Percentiles rank a stretch among this genome's conserved stretches.
These are phyloP conservation scores for Penicillium sp. DNA, from an alignment of 2,329 filamentous ascomycete species.

Conservation along the genomic window DNA sequence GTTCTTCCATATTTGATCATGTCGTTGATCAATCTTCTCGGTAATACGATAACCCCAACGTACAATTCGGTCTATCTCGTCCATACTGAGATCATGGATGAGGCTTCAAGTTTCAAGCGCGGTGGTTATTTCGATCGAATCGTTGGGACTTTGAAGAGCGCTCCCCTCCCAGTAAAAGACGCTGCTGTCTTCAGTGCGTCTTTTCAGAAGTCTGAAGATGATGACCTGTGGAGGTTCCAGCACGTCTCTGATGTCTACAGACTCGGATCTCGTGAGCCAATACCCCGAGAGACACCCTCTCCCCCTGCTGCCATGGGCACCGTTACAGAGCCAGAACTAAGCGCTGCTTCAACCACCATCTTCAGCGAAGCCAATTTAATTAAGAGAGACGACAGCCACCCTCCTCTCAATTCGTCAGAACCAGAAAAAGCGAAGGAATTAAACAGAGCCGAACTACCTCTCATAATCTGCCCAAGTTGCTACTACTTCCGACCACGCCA, in stretches of 20 bases:
- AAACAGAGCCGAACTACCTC: too few species aligned
- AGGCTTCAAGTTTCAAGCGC: background rate
- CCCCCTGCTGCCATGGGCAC: too few species aligned
- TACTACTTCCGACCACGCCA: background rate
- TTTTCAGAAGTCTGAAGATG: background rate
- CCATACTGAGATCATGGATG: background rate
- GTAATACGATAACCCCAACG: constrained; percentile 25
- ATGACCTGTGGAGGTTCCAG: background rate
- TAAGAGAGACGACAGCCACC: too few species aligned
- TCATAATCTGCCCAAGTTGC: background rate
- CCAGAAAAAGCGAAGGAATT: too few species aligned
- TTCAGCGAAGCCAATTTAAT: too few species aligned
- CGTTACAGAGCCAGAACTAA: too few species aligned
- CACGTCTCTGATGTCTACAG: background rate
- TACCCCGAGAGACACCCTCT: too few species aligned
- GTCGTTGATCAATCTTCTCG: constrained; percentile 41
- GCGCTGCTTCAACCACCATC: too few species aligned
- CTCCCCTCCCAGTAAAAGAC: background rate
- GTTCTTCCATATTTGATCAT: constrained; percentile 42
- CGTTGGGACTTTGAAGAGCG: background rate
- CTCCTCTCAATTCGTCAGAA: too few species aligned
- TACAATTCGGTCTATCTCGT: constrained; percentile 24
- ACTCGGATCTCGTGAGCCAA: background rate
- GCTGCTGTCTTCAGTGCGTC: background rate
- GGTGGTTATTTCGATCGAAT: background rate